Evolutionary conservation across 192 early-diverging fungal genomes (phyloP).

Genomic region (Thoreauomyces humboldtii): DNA sequence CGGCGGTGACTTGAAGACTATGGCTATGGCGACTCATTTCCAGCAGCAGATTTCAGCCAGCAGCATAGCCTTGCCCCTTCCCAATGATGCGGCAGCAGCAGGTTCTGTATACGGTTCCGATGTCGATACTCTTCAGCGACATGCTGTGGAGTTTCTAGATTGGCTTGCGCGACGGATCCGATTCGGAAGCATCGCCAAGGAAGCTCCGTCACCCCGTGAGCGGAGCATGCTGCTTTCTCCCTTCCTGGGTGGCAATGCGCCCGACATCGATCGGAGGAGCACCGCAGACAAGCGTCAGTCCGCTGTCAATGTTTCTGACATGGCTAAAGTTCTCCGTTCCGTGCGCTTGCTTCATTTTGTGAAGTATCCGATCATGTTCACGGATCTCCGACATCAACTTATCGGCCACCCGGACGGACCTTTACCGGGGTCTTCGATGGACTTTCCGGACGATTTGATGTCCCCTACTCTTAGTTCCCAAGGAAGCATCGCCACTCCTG

Average conservation of each 20-base stretch:
- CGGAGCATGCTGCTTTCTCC: background rate
- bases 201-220: background rate
- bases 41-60: constrained; percentile 8
- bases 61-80: background rate
- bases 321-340: constrained; percentile 42
- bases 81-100: background rate
- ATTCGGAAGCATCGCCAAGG: background rate
- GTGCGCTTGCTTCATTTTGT: constrained; percentile 44
- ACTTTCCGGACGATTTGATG: background rate
- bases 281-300: background rate
- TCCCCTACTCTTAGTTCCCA: background rate
- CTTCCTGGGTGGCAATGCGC: constrained; percentile 1
- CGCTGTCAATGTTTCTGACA: constrained; percentile 28
- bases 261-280: background rate
- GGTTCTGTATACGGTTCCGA: constrained; percentile 15
- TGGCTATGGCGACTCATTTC: constrained; percentile 22
- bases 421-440: background rate
- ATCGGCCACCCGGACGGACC: background rate
- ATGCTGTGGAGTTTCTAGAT: constrained; percentile 50
- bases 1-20: constrained; percentile 15
- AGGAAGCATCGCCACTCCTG: too few relatives aligned
- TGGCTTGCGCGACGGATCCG: constrained; percentile 36
- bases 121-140: constrained; percentile 35
- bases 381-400: constrained; percentile 34
- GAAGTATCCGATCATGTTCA: constrained; percentile 48